Evolutionary conservation across 176 grass and related monocot genomes (phyloP).

Genomic region (Musa beccarii): DNA sequence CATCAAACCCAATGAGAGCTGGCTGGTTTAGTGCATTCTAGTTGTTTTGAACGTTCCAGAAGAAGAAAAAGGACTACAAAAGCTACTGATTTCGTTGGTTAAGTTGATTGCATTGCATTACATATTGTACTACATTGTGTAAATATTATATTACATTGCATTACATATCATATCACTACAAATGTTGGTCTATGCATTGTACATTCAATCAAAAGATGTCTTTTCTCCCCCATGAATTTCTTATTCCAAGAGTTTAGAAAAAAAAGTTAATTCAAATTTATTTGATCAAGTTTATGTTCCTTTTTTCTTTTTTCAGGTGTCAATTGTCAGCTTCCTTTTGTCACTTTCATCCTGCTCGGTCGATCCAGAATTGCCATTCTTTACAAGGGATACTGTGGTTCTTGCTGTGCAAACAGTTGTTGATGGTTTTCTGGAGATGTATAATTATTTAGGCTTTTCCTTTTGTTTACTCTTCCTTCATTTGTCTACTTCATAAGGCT

Average conservation of each 20-base stretch:
- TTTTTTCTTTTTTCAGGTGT: conserved; percentile 56
- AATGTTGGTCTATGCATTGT: neutral
- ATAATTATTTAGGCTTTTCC: conserved; percentile 21
- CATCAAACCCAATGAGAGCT: too few species aligned
- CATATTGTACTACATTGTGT: neutral
- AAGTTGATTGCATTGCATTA: too few species aligned
- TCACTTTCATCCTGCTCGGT: conserved; percentile 40
- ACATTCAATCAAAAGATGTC: neutral
- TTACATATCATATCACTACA: neutral
- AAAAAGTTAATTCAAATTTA: neutral
- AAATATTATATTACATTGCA: neutral
- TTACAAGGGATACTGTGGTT: conserved; percentile 53
- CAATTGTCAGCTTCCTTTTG: conserved; percentile 73
- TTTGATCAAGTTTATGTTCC: neutral
- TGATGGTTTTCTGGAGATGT: conserved; percentile 90
- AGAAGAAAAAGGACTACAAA: too few species aligned
- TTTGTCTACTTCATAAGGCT: neutral
- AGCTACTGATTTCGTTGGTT: too few species aligned
- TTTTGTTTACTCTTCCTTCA: conserved; percentile 1
- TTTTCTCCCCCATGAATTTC: neutral
- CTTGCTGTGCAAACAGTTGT: conserved; percentile 73
- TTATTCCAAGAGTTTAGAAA: neutral
- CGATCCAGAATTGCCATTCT: conserved; percentile 55
- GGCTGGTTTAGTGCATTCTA: too few species aligned
- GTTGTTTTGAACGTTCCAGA: too few species aligned